Conservation (phyloP, 225 moss, liverwort and hornwort species). For the Physcomitrellopsis africana region DNA sequence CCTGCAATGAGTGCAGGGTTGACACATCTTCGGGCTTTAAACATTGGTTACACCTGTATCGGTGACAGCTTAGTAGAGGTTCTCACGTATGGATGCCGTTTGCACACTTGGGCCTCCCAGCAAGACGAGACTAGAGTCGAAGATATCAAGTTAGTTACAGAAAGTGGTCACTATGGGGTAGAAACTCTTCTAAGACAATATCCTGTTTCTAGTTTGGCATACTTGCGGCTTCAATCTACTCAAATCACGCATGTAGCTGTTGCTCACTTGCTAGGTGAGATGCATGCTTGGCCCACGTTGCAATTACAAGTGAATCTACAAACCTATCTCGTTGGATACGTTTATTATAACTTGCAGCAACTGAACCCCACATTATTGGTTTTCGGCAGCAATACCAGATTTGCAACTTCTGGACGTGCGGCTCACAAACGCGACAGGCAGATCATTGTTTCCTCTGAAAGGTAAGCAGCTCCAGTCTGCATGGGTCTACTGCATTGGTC, state of each 20-base stretch:
- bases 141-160: constrained; percentile 36
- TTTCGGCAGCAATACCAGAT: constrained; percentile 51
- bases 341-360: constrained; percentile 16
- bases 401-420: constrained; percentile 72
- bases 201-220: constrained; percentile 54
- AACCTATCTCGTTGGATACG: not conserved
- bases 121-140: constrained; percentile 32
- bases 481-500: not conserved
- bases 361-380: constrained; percentile 14
- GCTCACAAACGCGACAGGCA: constrained; percentile 48
- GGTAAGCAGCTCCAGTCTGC: constrained; percentile 34
- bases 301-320: not conserved
- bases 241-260: constrained; percentile 61
- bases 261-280: constrained; percentile 60
- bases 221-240: constrained; percentile 59
- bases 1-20: constrained; percentile 45
- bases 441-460: constrained; percentile 54
- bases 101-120: constrained; percentile 57
- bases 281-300: constrained; percentile 8
- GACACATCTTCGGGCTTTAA: constrained; percentile 56
- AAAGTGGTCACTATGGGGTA: constrained; percentile 31
- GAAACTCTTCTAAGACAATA: constrained; percentile 45
- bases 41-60: constrained; percentile 59
- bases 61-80: constrained; percentile 58
- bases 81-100: constrained; percentile 72